Evolutionary conservation across 805 yeast species (phyloP).

Genomic region (Barnettozyma populi): DNA sequence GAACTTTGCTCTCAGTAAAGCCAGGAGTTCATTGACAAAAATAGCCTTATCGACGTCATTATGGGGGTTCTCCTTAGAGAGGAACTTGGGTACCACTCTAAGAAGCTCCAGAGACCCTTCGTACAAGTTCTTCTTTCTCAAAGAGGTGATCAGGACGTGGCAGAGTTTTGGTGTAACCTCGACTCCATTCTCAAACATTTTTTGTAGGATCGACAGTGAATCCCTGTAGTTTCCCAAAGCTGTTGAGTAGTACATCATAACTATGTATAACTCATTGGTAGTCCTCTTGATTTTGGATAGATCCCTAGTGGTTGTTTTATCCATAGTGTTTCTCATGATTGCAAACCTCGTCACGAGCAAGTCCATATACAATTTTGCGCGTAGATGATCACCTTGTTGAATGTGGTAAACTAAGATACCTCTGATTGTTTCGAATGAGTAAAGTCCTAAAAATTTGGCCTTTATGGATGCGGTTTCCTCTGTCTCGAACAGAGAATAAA

Average conservation of each 20-base stretch:
- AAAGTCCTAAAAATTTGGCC: conserved; percentile 9
- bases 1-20: conserved; percentile 15
- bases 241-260: conserved; percentile 15
- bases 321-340: neutral
- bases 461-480: neutral
- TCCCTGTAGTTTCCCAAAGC: conserved; percentile 13
- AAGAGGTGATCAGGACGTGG: conserved; percentile 13
- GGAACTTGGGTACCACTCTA: conserved; percentile 13
- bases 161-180: conserved; percentile 13
- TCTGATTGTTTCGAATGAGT: conserved; percentile 13
- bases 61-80: conserved; percentile 5
- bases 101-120: conserved; percentile 15
- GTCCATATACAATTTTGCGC: conserved; percentile 12
- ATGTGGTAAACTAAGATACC: conserved; percentile 8
- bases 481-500: conserved; percentile 7
- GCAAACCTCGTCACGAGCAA: conserved; percentile 7
- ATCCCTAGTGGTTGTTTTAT: neutral
- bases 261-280: conserved; percentile 13
- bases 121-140: conserved; percentile 17
- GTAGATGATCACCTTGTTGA: conserved; percentile 1
- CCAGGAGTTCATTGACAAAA: conserved; percentile 16
- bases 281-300: neutral
- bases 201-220: conserved; percentile 10
- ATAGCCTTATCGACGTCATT: conserved; percentile 1
- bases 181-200: conserved; percentile 12